Evolutionary conservation across 2,329 filamentous ascomycete species (phyloP).

Genomic region (Cyclaneusma minus): DNA sequence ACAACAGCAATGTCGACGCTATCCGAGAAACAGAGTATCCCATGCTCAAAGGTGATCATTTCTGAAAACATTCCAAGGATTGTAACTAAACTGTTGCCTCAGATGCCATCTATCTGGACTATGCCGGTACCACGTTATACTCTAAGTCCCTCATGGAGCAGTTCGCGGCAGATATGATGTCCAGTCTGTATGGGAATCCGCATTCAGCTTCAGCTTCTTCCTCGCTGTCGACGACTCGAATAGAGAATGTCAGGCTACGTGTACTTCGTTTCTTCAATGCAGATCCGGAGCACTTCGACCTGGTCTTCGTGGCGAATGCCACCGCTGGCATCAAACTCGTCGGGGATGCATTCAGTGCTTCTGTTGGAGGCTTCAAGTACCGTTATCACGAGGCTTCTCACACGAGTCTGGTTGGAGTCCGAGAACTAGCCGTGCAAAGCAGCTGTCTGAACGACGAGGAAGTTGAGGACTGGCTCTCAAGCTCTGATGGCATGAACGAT

Average conservation of each 20-base stretch:
- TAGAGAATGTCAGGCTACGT: slow-evolving; percentile 61
- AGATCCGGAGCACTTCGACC: slow-evolving; percentile 65
- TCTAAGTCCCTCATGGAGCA: slow-evolving; percentile 66
- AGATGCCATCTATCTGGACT: slow-evolving; percentile 76
- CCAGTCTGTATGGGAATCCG: slow-evolving; percentile 75
- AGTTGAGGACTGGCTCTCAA: slow-evolving; percentile 47
- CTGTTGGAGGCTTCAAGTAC: slow-evolving; percentile 60
- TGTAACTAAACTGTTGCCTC: not conserved
- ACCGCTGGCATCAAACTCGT: slow-evolving; percentile 85
- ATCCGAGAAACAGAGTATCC: slow-evolving; percentile 49
- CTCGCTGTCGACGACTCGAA: slow-evolving; percentile 54
- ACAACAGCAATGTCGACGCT: slow-evolving; percentile 42
- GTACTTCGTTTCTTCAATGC: slow-evolving; percentile 68
- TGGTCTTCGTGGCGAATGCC: slow-evolving; percentile 85
- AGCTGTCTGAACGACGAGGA: slow-evolving; percentile 50
- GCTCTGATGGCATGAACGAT: slow-evolving; percentile 15
- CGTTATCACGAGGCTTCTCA: slow-evolving; percentile 74
- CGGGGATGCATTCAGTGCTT: slow-evolving; percentile 57
- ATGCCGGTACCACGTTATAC: slow-evolving; percentile 83
- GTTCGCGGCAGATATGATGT: slow-evolving; percentile 66
- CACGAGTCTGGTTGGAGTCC: slow-evolving; percentile 71
- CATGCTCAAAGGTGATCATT: slow-evolving; percentile 45
- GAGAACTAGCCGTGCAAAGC: slow-evolving; percentile 52
- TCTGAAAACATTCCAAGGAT: slow-evolving; percentile 1
- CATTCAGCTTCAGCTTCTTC: slow-evolving; percentile 77